These are phyloP conservation scores for Citrus australasica DNA, from an alignment of 345 rosid species.

Conservation along the genomic window DNA sequence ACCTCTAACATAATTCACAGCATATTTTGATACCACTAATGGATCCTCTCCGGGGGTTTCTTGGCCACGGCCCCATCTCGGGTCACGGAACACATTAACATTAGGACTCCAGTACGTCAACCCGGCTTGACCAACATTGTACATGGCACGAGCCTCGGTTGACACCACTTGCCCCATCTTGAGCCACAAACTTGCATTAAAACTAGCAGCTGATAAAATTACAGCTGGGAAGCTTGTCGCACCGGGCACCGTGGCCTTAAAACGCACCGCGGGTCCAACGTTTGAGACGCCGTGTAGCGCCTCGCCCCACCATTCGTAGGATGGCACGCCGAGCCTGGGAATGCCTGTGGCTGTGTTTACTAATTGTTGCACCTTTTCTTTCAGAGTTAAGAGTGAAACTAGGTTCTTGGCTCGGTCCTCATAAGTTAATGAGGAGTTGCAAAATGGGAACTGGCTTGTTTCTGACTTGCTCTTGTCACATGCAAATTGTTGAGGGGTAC, in stretches of 20 bases:
- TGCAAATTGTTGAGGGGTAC: constrained; percentile 32
- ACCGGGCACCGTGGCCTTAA: constrained; percentile 41
- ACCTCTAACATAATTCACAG: constrained; percentile 44
- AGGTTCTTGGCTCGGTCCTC: constrained; percentile 48
- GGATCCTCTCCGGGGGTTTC: constrained; percentile 61
- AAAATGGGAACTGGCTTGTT: constrained; percentile 39
- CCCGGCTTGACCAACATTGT: constrained; percentile 38
- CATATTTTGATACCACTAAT: constrained; percentile 36
- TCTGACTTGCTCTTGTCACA: constrained; percentile 31
- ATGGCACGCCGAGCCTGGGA: constrained; percentile 53
- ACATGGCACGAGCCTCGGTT: constrained; percentile 45
- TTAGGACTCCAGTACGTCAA: constrained; percentile 59
- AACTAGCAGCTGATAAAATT: constrained; percentile 51
- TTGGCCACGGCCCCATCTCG: constrained; percentile 54
- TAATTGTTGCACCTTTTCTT: constrained; percentile 58
- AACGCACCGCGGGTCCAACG: constrained; percentile 44
- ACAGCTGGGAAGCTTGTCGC: constrained; percentile 72
- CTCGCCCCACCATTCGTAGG: constrained; percentile 75
- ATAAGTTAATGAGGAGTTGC: constrained; percentile 38
- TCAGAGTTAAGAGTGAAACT: constrained; percentile 41
- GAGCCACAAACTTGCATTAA: constrained; percentile 51
- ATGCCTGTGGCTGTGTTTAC: constrained; percentile 45
- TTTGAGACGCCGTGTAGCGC: constrained; percentile 68
- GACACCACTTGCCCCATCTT: constrained; percentile 55
- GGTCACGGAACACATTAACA: constrained; percentile 49